Percentiles rank a stretch among this genome's conserved stretches.
Conservation (phyloP, 352 stramenopile species). For the Paralagenidium karlingii region DNA sequence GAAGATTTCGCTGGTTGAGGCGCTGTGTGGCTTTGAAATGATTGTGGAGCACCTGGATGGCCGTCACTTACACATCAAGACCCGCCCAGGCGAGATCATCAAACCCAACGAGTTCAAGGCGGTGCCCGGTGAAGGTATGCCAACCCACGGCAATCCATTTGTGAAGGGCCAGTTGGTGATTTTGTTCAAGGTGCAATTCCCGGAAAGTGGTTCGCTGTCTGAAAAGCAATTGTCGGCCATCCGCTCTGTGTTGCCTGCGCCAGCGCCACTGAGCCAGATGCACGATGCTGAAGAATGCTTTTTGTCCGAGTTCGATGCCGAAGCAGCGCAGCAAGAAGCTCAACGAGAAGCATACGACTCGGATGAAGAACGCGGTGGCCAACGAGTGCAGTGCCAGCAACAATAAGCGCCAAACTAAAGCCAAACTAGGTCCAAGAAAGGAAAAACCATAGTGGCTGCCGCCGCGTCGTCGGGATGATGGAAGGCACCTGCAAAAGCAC, state of each 20-base stretch:
- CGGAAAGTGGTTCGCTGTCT: constrained; percentile 77
- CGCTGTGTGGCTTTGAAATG: constrained; percentile 84
- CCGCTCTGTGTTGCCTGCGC: constrained; percentile 38
- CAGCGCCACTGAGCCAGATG: constrained; percentile 26
- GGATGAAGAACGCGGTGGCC: constrained; percentile 87
- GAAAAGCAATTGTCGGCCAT: constrained; percentile 75
- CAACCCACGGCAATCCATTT: constrained; percentile 95
- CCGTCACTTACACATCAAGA: constrained; percentile 88
- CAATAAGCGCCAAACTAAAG: constrained; percentile 56
- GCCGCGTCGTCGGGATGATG: too few relatives aligned
- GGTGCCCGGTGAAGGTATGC: constrained; percentile 96
- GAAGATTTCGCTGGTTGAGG: constrained; percentile 91
- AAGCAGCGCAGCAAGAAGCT: constrained; percentile 74
- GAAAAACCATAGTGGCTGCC: too few relatives aligned
- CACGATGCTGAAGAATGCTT: constrained; percentile 68
- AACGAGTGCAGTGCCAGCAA: constrained; percentile 83
- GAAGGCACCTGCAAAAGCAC: too few relatives aligned
- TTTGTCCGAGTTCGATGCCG: constrained; percentile 89
- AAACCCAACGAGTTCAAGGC: constrained; percentile 89
- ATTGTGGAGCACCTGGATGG: constrained; percentile 90
- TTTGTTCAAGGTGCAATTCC: constrained; percentile 96
- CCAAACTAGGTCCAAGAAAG: not conserved
- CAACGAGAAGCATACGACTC: constrained; percentile 82
- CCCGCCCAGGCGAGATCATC: constrained; percentile 87
- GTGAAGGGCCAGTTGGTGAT: constrained; percentile 98